Conservation (phyloP, 2,329 filamentous ascomycete genomes). For the Trichoderma breve region DNA sequence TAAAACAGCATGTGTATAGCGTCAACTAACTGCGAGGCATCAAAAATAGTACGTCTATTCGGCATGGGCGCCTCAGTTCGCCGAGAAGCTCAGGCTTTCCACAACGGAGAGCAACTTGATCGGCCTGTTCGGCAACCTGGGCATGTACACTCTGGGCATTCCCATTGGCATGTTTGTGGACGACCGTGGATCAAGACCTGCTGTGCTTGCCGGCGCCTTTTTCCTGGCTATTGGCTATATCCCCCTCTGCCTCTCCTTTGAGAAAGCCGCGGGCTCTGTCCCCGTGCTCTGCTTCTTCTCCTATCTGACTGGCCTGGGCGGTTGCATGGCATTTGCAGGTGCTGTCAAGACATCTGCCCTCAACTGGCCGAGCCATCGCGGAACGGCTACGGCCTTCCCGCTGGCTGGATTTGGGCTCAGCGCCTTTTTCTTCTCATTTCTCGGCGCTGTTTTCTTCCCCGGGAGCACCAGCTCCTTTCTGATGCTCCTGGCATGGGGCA, state of each 20-base stretch:
- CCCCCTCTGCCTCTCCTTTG: conserved; percentile 76
- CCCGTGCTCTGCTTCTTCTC: conserved; percentile 73
- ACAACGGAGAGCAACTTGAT: conserved; percentile 94
- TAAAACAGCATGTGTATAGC: neutral
- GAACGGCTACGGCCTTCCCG: conserved; percentile 91
- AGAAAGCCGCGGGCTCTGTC: conserved; percentile 61
- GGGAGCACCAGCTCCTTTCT: conserved; percentile 81
- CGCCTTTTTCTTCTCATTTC: conserved; percentile 89
- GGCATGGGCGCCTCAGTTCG: conserved; percentile 95
- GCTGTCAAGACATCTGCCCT: conserved; percentile 83
- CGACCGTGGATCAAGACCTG: conserved; percentile 72
- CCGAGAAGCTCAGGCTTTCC: conserved; percentile 78
- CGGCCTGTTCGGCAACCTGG: conserved; percentile 79
- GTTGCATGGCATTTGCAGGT: conserved; percentile 86
- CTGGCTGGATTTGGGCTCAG: conserved; percentile 90
- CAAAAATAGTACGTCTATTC: conserved; percentile 85
- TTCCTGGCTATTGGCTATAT: conserved; percentile 79
- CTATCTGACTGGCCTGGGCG: conserved; percentile 82
- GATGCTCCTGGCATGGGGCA: conserved; percentile 75
- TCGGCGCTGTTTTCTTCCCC: conserved; percentile 75
- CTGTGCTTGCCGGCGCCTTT: conserved; percentile 71
- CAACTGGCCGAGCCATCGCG: conserved; percentile 88
- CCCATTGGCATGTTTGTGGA: conserved; percentile 88
- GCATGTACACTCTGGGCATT: conserved; percentile 90
- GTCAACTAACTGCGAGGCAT: conserved; percentile 2